Base-by-base conservation (phyloP, 1,139 yeast species). In the Scheffersomyces cryptocercus region DNA sequence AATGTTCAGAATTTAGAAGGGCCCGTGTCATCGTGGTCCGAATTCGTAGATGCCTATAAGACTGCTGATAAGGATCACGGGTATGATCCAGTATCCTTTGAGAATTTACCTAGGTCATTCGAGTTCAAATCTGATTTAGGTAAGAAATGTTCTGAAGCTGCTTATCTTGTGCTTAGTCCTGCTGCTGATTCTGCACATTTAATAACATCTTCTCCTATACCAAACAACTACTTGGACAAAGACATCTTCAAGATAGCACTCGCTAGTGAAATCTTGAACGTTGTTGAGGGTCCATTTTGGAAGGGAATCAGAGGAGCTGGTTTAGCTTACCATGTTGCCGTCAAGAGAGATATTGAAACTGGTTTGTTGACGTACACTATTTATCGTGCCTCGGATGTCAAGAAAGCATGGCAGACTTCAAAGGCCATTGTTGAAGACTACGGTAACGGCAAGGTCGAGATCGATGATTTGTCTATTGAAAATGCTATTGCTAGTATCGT, bases 231-330 rank as follows among this genome's bases (percentile, higher is more conserved):
- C 56, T 63, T 74, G 28, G 76, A 85, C 44, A 77, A 78, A 12
- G 97, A 91, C 55, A 71, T 84, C 34, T 83, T 87, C 42, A 84
- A 84, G 26, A 75, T 93, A 38, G 77, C 85, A 0, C 74, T 93
- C 15, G 89, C 93, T 6, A 76, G 86, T 9, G 91, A 87, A 46
- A 87, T 84, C 57, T 71, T 95, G 47, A 85, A 85, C 53, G 87
- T 91, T 28, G 89, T 89, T 20, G 99, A 95, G 64, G 99, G 99
- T 1, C 98, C 99, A 32, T 85, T 93, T 53, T 93, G 99, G 98
- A 80, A 90, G 58, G 96, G 95, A 40, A 88, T 95, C 34, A 81
- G 99, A 65, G 99, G 99, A 33, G 80, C 91, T 1, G 99, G 99
- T 1, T 73, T 89, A 42, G 98, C 98, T 0, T 95, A 95, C 63